Base-by-base conservation (phyloP, 495 filamentous ascomycete species). In the Glarea lozoyensis region DNA sequence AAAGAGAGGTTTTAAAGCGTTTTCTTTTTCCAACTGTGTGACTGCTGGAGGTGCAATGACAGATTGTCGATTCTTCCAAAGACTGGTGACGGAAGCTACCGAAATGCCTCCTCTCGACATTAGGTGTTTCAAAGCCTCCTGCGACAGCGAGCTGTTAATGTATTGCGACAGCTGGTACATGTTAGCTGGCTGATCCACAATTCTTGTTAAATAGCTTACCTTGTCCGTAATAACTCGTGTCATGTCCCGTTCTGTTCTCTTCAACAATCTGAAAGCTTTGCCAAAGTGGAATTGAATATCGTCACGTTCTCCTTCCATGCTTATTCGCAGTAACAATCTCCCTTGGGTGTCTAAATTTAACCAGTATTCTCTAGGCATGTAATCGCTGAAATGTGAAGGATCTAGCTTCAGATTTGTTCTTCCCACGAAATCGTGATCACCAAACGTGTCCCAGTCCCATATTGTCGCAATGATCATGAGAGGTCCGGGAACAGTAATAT, bases 281-380 rank as follows among this genome's bases (percentile, higher is more conserved):
- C 88, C 92, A 65, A 97, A 97, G 56, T 95, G 92, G 58, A 99
- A 99, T 53, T 94, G 87, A 49, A 99, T 97, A 55, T 99, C 92
- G 55, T 99, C 92, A 38, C 92, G 75, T 59, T 99, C 92, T 42
- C 92, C 92, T 65, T 99, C 92, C 92, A 99, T 99, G 54, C 86
- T 94, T 19, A 97, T 85, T 48, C 93, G 71, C 29, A 99, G 72
- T 29, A 99, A 58, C 32, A 99, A 65, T 40, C 93, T 69, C 1
- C 92, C 92, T 57, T 99, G 93, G 3, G 89, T 96, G 58, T 99
- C 92, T 30, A 99, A 74, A 57, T 97, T 88, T 18, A 97, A 74
- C 92, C 92, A 99, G 58, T 94, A 95, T 57, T 99, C 92, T 42
- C 86, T 70, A 6, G 92, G 92, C 46, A 97, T 60, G 56, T 90